phyloP scores from a whole-genome alignment of 225 moss, liverwort and hornwort genomes.

The Marchantia paleacea region DNA sequence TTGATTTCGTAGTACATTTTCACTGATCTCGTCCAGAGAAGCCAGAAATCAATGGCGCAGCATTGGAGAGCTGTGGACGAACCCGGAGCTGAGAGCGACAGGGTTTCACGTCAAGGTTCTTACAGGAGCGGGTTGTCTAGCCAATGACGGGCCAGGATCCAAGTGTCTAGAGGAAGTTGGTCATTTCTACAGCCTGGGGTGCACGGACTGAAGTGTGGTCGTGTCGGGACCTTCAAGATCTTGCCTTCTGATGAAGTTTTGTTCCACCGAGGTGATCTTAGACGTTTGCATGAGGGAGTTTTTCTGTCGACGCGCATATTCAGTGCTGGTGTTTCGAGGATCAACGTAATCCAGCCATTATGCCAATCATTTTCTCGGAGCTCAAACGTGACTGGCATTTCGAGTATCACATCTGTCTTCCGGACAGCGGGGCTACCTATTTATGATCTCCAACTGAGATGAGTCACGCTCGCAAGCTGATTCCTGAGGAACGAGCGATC shows the following conservation, averaged over 20 bases:
- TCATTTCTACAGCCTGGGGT: not conserved
- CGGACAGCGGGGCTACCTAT: not conserved
- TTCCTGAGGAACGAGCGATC: not conserved
- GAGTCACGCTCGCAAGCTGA: not conserved
- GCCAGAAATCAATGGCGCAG: not conserved
- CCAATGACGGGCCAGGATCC: slow-evolving; percentile 9
- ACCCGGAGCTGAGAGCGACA: not conserved
- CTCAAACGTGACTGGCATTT: slow-evolving; percentile 21
- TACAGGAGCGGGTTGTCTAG: not conserved
- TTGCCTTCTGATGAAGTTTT: not conserved
- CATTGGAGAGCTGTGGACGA: slow-evolving; percentile 1
- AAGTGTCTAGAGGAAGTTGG: not conserved
- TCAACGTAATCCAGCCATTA: not conserved
- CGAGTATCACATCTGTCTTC: slow-evolving; percentile 4
- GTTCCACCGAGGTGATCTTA: not conserved
- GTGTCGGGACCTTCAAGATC: slow-evolving; percentile 5
- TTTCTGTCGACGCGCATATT: not conserved
- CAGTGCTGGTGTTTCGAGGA: not conserved
- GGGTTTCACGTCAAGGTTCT: not conserved
- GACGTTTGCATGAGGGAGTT: not conserved
- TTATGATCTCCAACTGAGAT: not conserved
- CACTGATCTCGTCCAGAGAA: not conserved
- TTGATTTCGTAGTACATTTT: not conserved
- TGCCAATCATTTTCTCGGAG: slow-evolving; percentile 10
- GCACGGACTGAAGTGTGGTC: not conserved